phyloP scores from a whole-genome alignment of 2,329 filamentous ascomycete species.

The Neobulgaria alba region DNA sequence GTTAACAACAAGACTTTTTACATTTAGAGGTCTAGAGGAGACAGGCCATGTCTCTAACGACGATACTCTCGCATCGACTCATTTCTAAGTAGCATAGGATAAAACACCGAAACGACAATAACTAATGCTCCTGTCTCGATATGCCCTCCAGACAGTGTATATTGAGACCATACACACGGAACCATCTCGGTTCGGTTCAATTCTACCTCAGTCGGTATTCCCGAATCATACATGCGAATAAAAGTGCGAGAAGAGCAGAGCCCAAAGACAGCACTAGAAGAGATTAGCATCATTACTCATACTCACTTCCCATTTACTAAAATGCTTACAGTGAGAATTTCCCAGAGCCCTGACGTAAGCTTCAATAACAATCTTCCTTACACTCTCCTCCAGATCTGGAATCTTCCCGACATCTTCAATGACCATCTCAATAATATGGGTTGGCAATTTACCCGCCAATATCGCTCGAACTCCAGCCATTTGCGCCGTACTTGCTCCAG shows the following conservation, averaged over 20 bases:
- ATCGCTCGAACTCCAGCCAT: constrained; percentile 7
- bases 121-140: too few relatives aligned
- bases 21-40: too few relatives aligned
- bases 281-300: neutral
- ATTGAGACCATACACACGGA: too few relatives aligned
- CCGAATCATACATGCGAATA: constrained; percentile 2
- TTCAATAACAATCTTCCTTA: constrained; percentile 14
- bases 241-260: constrained; percentile 7
- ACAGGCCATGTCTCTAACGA: too few relatives aligned
- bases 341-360: constrained; percentile 21
- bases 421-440: constrained; percentile 15
- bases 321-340: constrained; percentile 14
- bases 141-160: too few relatives aligned
- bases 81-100: too few relatives aligned
- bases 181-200: too few relatives aligned
- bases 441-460: constrained; percentile 2
- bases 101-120: too few relatives aligned
- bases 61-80: too few relatives aligned
- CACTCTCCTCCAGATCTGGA: constrained; percentile 5
- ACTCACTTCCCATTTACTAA: constrained; percentile 1
- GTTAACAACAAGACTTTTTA: too few relatives aligned
- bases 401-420: constrained; percentile 17
- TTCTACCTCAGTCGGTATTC: constrained; percentile 1
- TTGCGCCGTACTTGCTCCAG: constrained; percentile 15
- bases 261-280: constrained; percentile 9